A percentile compares a stretch with the other conserved stretches of the same genome.
Evolutionary conservation across 345 rosid species (phyloP).

Genomic region (Gossypium herbaceum): DNA sequence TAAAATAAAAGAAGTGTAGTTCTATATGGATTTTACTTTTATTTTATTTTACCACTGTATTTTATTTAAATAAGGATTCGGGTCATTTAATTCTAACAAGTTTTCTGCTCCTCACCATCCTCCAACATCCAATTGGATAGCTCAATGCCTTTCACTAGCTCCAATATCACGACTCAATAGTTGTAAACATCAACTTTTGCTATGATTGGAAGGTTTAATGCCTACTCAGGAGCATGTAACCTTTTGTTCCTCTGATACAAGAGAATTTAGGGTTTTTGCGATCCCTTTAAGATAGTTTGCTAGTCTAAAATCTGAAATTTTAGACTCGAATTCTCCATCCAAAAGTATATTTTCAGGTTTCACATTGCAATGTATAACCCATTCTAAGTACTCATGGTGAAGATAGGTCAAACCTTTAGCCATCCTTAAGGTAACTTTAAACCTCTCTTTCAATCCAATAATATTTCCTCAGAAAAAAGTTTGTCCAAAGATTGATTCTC

Average conservation of each 20-base stretch:
- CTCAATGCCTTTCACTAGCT: conserved; percentile 34
- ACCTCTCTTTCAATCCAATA: conserved; percentile 47
- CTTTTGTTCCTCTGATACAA: conserved; percentile 36
- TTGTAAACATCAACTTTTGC: conserved; percentile 32
- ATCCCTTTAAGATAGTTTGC: conserved; percentile 36
- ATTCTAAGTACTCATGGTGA: conserved; percentile 52
- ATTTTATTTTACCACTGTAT: too few relatives aligned
- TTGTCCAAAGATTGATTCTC: conserved; percentile 46
- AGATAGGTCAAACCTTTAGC: conserved; percentile 53
- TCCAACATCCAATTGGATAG: conserved; percentile 9
- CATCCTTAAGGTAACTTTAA: conserved; percentile 43
- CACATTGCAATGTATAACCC: conserved; percentile 54
- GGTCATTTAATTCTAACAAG: not conserved
- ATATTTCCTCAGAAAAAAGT: conserved; percentile 25
- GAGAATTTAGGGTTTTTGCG: conserved; percentile 22
- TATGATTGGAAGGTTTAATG: conserved; percentile 15
- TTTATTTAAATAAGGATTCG: too few relatives aligned
- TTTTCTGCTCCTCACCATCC: conserved; percentile 28
- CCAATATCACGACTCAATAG: conserved; percentile 38
- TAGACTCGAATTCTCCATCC: conserved; percentile 42
- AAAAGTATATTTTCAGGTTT: conserved; percentile 57
- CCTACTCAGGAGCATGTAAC: conserved; percentile 2
- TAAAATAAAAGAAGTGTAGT: too few relatives aligned
- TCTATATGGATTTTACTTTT: too few relatives aligned
- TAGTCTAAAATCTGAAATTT: conserved; percentile 50